Evolutionary conservation across 2,329 filamentous ascomycete species (phyloP).

Genomic region (Tolypocladium sp.): DNA sequence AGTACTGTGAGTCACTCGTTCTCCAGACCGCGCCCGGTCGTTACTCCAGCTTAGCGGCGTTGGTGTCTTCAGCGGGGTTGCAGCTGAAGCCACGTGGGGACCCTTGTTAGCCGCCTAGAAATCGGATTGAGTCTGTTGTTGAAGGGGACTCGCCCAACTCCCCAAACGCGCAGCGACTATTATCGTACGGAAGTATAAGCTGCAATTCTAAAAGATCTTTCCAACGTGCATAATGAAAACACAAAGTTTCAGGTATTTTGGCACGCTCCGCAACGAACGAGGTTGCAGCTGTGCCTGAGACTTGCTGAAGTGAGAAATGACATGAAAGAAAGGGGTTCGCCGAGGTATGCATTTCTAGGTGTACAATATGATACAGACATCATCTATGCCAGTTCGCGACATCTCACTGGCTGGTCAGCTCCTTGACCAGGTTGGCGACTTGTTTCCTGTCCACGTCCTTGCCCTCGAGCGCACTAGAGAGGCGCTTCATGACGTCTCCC

Average conservation of each 20-base stretch:
- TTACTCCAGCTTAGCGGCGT: not conserved
- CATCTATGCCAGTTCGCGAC: not conserved
- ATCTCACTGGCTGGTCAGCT: conserved; percentile 18
- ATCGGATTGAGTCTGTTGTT: not conserved
- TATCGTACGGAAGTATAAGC: not conserved
- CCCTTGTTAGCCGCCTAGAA: not conserved
- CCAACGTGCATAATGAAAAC: not conserved
- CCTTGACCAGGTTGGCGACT: conserved; percentile 53
- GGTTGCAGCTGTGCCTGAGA: not conserved
- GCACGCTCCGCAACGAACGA: not conserved
- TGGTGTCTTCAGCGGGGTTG: not conserved
- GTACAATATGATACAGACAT: not conserved
- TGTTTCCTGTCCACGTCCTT: conserved; percentile 55
- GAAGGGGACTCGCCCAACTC: too few relatives aligned
- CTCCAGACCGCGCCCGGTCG: not conserved
- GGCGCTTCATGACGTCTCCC: conserved; percentile 55
- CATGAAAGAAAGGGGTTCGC: not conserved
- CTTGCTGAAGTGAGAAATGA: not conserved
- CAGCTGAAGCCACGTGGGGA: not conserved
- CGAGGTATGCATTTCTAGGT: not conserved
- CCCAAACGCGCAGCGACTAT: not conserved
- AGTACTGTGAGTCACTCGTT: not conserved
- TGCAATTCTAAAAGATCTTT: not conserved
- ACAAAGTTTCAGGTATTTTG: not conserved
- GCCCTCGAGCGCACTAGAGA: conserved; percentile 48